Evolutionary conservation across 768 basidiomycete genomes (phyloP).

Genomic region (Coprinellus micaceus): DNA sequence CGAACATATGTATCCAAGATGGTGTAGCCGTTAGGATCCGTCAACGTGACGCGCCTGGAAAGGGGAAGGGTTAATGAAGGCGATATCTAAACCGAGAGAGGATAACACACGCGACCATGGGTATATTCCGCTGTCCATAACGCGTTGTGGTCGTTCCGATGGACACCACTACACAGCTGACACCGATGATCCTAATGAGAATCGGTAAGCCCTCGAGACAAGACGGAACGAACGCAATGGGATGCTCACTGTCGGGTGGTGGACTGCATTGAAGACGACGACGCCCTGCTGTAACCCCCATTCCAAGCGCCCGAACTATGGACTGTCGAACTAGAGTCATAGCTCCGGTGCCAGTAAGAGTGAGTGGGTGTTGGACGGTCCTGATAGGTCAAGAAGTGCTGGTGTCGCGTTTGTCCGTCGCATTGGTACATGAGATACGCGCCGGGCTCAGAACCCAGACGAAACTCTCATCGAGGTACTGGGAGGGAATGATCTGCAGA

Average conservation of each 20-base stretch:
- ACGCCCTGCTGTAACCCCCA: neutral
- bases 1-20: slow-evolving; percentile 50
- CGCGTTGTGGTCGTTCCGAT: slow-evolving; percentile 30
- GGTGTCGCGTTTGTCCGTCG: slow-evolving; percentile 4
- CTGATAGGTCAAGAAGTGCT: neutral
- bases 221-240: neutral
- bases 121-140: slow-evolving; percentile 28
- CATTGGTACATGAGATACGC: slow-evolving; percentile 10
- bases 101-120: slow-evolving; percentile 50
- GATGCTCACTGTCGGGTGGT: neutral
- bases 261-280: neutral
- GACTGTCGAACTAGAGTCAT: neutral
- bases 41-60: slow-evolving; percentile 46
- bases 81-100: neutral
- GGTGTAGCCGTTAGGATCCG: slow-evolving; percentile 43
- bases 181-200: slow-evolving; percentile 40
- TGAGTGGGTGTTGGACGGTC: neutral
- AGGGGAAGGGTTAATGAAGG: slow-evolving; percentile 1
- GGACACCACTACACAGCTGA: slow-evolving; percentile 42
- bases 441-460: neutral
- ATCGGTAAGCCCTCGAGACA: neutral
- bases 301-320: neutral
- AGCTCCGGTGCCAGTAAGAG: neutral
- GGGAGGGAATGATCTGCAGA: slow-evolving; percentile 3
- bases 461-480: slow-evolving; percentile 7